Percentiles rank a stretch among this genome's conserved stretches.
Evolutionary conservation across 1,284 basidiomycete species (phyloP).

Genomic region (Coniophora puteana): DNA sequence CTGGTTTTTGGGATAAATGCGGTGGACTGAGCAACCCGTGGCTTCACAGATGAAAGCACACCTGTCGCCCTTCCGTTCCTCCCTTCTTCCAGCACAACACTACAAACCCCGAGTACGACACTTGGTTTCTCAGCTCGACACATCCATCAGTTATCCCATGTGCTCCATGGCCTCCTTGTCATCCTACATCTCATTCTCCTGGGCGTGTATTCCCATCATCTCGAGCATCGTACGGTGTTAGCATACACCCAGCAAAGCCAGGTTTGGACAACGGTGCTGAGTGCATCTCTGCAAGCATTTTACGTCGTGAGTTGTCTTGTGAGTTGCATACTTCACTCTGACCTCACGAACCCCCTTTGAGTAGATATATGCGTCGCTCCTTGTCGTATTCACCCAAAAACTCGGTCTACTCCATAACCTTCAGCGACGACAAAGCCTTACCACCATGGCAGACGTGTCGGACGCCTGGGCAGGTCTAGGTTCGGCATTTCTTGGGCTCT

Average conservation of each 20-base stretch:
- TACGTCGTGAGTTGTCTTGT: too few species aligned
- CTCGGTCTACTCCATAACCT: slow-evolving; percentile 7
- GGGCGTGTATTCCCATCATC: neutral
- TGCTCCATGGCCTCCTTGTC: neutral
- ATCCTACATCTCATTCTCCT: neutral
- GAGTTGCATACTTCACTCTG: too few species aligned
- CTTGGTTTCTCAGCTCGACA: too few species aligned
- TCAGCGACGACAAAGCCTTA: slow-evolving; percentile 10
- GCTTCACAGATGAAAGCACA: too few species aligned
- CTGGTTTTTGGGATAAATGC: too few species aligned
- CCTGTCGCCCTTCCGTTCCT: too few species aligned
- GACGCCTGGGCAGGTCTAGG: slow-evolving; percentile 19
- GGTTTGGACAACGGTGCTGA: too few species aligned
- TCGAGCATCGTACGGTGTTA: neutral
- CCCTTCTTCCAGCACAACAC: slow-evolving; percentile 10
- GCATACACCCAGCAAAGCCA: neutral
- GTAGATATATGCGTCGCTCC: slow-evolving; percentile 14
- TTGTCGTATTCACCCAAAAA: slow-evolving; percentile 10
- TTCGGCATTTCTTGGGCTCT: slow-evolving; percentile 10
- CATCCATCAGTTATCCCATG: too few species aligned
- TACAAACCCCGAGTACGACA: too few species aligned
- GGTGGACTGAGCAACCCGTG: too few species aligned
- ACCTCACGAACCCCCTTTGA: too few species aligned
- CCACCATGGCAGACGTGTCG: slow-evolving; percentile 14
- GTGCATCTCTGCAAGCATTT: too few species aligned